Base-by-base conservation (phyloP, 805 yeast genomes). In the Starmerella etchellsii region DNA sequence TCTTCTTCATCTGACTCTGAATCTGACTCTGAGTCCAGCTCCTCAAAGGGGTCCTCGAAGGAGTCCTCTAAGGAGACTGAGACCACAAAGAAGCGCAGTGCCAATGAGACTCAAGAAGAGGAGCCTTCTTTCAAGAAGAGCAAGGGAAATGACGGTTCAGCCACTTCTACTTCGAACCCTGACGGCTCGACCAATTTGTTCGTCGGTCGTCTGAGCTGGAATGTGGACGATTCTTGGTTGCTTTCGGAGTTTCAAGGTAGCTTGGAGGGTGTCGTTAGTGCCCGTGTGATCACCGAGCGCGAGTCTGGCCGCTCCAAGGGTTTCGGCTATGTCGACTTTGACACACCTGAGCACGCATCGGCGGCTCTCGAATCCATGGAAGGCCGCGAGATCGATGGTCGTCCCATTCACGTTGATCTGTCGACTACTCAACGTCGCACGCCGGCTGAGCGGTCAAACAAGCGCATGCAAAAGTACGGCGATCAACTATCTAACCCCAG, bases 131-230 rank as follows among this genome's bases (percentile, higher is more conserved):
- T 73, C 62, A 65, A 66, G 50, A 72, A 70, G 67, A 51, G 55
- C 34, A 58, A 56, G 42, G 47, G 43, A 19, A 47, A 47, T 24
- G 49, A 47, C 24, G 51, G 43, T 14, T 33, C 37, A 23, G 64
- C 60, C 49, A 43, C 44, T 18, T 38, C 44, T 10, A 35, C 57
- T 34, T 54, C 63, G 34, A 61, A 60, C 49, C 42, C 54, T 27
- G 63, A 59, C 39, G 94, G 79, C 65, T 79, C 85, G 54, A 81
- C 88, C 45, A 88, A 97, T 46, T 64, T 91, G 51, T 91, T 91
- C 57, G 97, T 87, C 51, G 98, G 98, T 57, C 79, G 97, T 69
- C 74, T 91, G 58, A 85, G 97, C 18, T 91, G 97, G 97, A 81
- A 77, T 64, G 74, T 91, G 57, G 98, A 91, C 59, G 96, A 87